phyloP scores from a whole-genome alignment of 768 basidiomycete genomes.

The Xerocomus spinulosus region DNA sequence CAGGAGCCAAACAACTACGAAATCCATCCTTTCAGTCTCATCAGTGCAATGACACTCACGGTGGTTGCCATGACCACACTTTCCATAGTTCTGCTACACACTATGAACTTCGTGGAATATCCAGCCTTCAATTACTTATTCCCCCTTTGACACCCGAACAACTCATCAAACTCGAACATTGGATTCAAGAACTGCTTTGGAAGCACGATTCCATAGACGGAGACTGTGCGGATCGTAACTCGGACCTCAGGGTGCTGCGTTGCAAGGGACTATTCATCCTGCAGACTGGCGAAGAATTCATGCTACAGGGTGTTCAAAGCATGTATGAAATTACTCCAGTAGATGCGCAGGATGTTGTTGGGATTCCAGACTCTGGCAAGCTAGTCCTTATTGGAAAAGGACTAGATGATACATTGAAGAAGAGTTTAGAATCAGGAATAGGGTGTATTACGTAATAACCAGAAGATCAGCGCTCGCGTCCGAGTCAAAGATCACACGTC shows the following conservation, averaged over 20 bases:
- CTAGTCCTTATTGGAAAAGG: slow-evolving; percentile 87
- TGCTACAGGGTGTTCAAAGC: slow-evolving; percentile 88
- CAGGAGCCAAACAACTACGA: slow-evolving; percentile 38
- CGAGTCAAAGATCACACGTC: neutral
- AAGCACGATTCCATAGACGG: slow-evolving; percentile 50
- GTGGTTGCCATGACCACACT: slow-evolving; percentile 29
- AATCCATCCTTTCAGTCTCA: slow-evolving; percentile 24
- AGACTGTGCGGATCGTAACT: slow-evolving; percentile 7
- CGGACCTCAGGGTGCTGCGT: slow-evolving; percentile 60
- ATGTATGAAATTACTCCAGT: slow-evolving; percentile 76
- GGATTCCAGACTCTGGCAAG: slow-evolving; percentile 65
- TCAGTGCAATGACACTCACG: slow-evolving; percentile 30
- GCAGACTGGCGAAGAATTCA: slow-evolving; percentile 51
- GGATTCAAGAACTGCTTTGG: slow-evolving; percentile 84
- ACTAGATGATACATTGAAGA: slow-evolving; percentile 50
- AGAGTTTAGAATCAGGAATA: slow-evolving; percentile 41
- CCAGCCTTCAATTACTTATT: slow-evolving; percentile 68
- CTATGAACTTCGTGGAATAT: slow-evolving; percentile 77
- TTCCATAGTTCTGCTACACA: slow-evolving; percentile 40
- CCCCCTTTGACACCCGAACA: slow-evolving; percentile 51
- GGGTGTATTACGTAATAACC: neutral
- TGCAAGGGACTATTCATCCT: slow-evolving; percentile 80
- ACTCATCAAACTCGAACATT: slow-evolving; percentile 60
- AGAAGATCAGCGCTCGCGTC: neutral
- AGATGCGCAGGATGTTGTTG: slow-evolving; percentile 35